Evolutionary conservation across 768 basidiomycete genomes (phyloP).

Genomic region (Lentinus brumalis): DNA sequence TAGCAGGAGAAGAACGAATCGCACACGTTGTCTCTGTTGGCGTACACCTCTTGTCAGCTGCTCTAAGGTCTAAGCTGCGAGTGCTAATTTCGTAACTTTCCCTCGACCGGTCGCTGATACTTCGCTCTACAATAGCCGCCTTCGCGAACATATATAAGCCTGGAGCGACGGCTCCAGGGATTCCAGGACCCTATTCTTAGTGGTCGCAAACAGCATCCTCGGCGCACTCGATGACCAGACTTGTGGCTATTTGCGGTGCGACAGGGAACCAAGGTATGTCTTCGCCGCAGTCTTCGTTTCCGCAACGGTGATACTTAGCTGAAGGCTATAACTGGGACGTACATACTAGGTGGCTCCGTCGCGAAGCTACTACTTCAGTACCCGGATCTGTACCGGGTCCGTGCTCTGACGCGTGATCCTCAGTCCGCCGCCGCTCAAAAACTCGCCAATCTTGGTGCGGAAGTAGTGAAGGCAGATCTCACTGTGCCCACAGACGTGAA

Average conservation of each 20-base stretch:
- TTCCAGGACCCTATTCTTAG: neutral
- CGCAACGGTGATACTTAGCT: too few species aligned
- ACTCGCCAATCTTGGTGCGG: conserved; percentile 15
- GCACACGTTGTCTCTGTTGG: too few species aligned
- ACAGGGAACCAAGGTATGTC: conserved; percentile 25
- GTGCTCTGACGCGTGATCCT: conserved; percentile 20
- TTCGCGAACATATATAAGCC: too few species aligned
- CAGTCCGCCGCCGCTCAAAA: conserved; percentile 10
- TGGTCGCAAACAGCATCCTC: too few species aligned
- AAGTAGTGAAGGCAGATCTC: conserved; percentile 20
- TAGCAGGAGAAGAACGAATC: too few species aligned
- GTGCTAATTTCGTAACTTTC: too few species aligned
- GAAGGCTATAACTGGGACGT: too few species aligned
- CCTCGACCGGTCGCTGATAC: conserved; percentile 46
- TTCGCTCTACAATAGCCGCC: neutral
- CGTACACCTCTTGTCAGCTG: too few species aligned
- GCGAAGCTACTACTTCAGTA: conserved; percentile 19
- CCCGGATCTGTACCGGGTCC: conserved; percentile 17
- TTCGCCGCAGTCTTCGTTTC: too few species aligned
- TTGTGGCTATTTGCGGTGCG: conserved; percentile 22
- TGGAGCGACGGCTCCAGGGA: neutral
- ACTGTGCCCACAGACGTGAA: conserved; percentile 15
- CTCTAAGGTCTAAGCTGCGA: too few species aligned
- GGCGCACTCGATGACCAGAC: conserved; percentile 10
- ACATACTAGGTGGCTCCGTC: conserved; percentile 18